Conservation (phyloP, 352 stramenopile genomes). For the Phytophthora melonis region DNA sequence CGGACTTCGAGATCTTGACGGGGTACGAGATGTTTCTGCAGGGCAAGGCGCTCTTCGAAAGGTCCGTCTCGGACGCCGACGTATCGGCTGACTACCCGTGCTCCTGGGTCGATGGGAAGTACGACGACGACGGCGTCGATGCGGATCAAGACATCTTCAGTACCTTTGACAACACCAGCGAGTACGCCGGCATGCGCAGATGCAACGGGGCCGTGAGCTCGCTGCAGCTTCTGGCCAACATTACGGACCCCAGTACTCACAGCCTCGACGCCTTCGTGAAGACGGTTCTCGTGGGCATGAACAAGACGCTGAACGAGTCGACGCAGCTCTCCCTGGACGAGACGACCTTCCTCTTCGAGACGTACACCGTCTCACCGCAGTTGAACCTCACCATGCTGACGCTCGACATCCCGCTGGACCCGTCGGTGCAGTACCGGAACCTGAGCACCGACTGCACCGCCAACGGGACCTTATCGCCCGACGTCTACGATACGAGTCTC, state of each 20-base stretch:
- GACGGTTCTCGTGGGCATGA: conserved; percentile 33
- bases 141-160: conserved; percentile 19
- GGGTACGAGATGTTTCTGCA: conserved; percentile 55
- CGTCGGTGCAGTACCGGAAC: conserved; percentile 39
- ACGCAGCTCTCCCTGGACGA: conserved; percentile 32
- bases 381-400: conserved; percentile 52
- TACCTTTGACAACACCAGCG: conserved; percentile 23
- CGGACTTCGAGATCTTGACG: conserved; percentile 35
- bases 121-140: conserved; percentile 16
- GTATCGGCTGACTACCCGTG: conserved; percentile 44
- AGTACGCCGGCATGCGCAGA: conserved; percentile 32
- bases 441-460: conserved; percentile 32
- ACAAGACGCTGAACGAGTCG: conserved; percentile 32
- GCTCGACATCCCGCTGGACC: conserved; percentile 42
- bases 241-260: conserved; percentile 31
- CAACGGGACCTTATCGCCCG: conserved; percentile 21
- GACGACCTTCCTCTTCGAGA: conserved; percentile 39
- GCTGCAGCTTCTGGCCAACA: conserved; percentile 37
- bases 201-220: conserved; percentile 50
- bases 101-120: conserved; percentile 36
- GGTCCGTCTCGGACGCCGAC: conserved; percentile 47
- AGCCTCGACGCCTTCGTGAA: conserved; percentile 34
- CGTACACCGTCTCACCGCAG: conserved; percentile 41
- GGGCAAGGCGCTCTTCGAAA: conserved; percentile 51
- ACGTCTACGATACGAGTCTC: conserved; percentile 22